Conservation (phyloP, 345 rosid genomes). For the Gossypium anomalum region DNA sequence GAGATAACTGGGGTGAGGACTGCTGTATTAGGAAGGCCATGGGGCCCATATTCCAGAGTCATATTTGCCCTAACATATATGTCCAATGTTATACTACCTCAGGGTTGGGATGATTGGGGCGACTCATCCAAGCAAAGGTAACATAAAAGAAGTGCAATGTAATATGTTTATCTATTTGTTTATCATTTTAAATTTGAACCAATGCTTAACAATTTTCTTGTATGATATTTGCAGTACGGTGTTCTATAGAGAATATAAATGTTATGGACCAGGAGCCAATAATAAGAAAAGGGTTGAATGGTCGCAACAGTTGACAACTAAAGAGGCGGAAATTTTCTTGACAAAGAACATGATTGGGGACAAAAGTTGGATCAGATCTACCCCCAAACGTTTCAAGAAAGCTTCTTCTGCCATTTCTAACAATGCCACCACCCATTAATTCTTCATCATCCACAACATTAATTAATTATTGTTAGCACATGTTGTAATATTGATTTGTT, state of each 20-base stretch:
- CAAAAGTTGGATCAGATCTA: neutral
- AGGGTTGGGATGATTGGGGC: constrained; percentile 16
- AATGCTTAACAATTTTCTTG: neutral
- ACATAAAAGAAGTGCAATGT: neutral
- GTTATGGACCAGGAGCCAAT: neutral
- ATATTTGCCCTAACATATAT: constrained; percentile 9
- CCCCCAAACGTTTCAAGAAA: neutral
- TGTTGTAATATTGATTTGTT: no score
- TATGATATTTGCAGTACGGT: neutral
- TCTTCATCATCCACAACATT: no score
- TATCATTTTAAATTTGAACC: neutral
- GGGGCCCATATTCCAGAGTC: constrained; percentile 21
- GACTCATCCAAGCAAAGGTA: constrained; percentile 10
- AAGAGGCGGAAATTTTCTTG: neutral
- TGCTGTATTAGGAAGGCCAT: constrained; percentile 14
- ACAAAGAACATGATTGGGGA: neutral
- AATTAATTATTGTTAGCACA: no score
- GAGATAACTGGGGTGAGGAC: constrained; percentile 10
- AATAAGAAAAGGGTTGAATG: neutral
- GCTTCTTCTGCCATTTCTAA: neutral
- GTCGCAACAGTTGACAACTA: neutral
- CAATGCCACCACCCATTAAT: neutral
- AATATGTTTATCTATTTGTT: neutral
- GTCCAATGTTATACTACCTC: constrained; percentile 11
- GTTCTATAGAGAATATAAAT: neutral